Percentiles rank a stretch among this genome's conserved stretches.
phyloP scores from a whole-genome alignment of 1,284 basidiomycete genomes.

The Ceratobasidium sp. region DNA sequence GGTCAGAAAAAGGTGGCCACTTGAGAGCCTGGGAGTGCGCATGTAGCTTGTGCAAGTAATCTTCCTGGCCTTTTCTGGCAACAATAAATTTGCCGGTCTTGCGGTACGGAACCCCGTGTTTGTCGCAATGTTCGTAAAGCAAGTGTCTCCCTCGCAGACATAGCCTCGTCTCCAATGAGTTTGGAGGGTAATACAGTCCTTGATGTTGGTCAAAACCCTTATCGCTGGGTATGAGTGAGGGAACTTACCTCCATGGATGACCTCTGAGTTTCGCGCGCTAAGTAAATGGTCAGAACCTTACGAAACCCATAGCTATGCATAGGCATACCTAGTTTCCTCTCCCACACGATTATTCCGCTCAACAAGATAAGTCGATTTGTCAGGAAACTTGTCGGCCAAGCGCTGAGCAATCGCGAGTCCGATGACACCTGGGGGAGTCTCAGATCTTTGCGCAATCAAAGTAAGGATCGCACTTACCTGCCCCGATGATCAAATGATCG shows the following conservation, averaged over 20 bases:
- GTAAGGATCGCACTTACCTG: constrained; percentile 58
- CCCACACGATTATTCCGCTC: constrained; percentile 79
- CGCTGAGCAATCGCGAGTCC: constrained; percentile 87
- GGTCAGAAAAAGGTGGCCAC: constrained; percentile 57
- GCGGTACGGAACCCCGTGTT: constrained; percentile 69
- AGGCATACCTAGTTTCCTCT: constrained; percentile 82
- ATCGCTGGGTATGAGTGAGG: not conserved
- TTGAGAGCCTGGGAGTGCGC: constrained; percentile 63
- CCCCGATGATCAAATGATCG: constrained; percentile 94
- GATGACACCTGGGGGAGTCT: constrained; percentile 66
- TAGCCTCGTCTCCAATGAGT: constrained; percentile 85
- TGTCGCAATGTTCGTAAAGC: constrained; percentile 79
- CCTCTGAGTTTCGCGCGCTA: constrained; percentile 94
- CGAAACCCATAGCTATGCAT: constrained; percentile 3
- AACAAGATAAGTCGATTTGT: constrained; percentile 81
- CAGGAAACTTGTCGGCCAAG: constrained; percentile 69
- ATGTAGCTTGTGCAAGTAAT: constrained; percentile 75
- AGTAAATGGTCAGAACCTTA: constrained; percentile 9
- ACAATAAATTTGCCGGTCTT: constrained; percentile 91
- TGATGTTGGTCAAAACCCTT: constrained; percentile 40
- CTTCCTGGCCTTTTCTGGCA: constrained; percentile 66
- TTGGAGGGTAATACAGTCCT: constrained; percentile 83
- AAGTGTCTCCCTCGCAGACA: constrained; percentile 88
- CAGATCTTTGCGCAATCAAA: not conserved
- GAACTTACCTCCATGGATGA: constrained; percentile 83